Base-by-base conservation (phyloP, 139 green algal species). In the Coccomyxa sp. region DNA sequence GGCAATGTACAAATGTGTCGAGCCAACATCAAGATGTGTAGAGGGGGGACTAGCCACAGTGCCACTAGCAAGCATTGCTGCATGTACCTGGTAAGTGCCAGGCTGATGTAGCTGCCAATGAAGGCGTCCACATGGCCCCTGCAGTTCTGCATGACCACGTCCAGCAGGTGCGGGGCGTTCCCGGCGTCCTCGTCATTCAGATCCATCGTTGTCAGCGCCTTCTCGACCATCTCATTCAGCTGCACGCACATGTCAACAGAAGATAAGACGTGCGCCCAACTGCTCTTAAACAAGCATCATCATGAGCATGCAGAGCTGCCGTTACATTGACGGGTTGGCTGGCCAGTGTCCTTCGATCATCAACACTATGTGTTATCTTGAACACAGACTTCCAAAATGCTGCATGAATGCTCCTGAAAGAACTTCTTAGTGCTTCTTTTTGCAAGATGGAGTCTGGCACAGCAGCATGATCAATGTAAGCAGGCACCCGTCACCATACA, bases 111-210 rank as follows among this genome's bases (percentile, higher is more conserved):
- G 2, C 83, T 89, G 68, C 68, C 86, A 7, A 99, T 71, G 78
- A 82, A 97, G 0, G 78, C 36, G 82, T 99, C 95, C 75, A 99
- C 91, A 3, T 81, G 82, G 5, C 90, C 91, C 3, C 79, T 85
- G 78, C 92, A 95, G 79, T 88, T 82, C 75, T 95, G 91, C 78
- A 99, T 77, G 24, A 98, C 90, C 33, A 94, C 82, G 68, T 93
- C 86, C 80, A 98, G 87, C 40, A 99, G 88, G 82, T 94, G 91
- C 12, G 90, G 85, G 22, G 95, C 94, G 33, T 83, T 82, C 12
- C 90, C 81, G 55, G 95, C 68, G 37, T 95, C 89, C 2, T 78
- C 64, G 41, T 98, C 94, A 7, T 76, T 73, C 35, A 90, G 79
- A 68, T 90, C 64, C 10, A 81, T 64, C 33, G 68, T 38, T 7